These are phyloP conservation scores for Sorghum bicolor DNA, from an alignment of 176 grass and related monocot species.

Conservation along the genomic window DNA sequence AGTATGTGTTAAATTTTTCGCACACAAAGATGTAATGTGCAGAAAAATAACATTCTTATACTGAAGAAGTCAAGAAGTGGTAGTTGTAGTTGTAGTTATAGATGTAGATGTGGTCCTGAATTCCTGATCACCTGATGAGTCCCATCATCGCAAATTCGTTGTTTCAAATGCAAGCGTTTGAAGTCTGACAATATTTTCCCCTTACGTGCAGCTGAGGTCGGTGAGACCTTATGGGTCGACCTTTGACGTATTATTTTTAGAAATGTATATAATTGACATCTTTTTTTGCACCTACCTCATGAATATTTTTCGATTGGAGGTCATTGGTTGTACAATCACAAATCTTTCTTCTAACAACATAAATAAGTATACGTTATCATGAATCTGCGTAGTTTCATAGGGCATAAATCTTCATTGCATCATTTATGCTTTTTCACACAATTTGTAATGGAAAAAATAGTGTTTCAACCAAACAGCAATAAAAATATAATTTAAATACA, in stretches of 20 bases:
- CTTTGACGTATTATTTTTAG: too few relatives aligned
- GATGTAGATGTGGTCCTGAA: not conserved
- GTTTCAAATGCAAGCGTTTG: not conserved
- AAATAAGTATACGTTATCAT: not conserved
- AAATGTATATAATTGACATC: too few relatives aligned
- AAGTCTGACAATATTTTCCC: not conserved
- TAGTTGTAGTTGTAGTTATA: not conserved
- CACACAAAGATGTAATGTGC: constrained; percentile 35
- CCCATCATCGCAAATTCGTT: not conserved
- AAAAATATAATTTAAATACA: too few relatives aligned
- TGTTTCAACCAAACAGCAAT: not conserved
- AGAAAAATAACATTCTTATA: constrained; percentile 26
- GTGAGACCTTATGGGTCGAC: too few relatives aligned
- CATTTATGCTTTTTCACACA: not conserved
- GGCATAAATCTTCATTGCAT: not conserved
- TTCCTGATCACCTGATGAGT: not conserved
- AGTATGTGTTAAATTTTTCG: constrained; percentile 25
- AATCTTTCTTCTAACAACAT: too few relatives aligned
- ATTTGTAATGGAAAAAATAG: not conserved
- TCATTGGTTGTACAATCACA: too few relatives aligned
- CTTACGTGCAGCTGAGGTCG: not conserved
- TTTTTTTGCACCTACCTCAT: too few relatives aligned
- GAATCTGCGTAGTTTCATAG: not conserved
- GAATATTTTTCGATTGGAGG: too few relatives aligned
- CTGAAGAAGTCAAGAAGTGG: not conserved